These are phyloP conservation scores for Penicillium occitanis DNA, from an alignment of 2,329 filamentous ascomycete species.

Conservation along the genomic window DNA sequence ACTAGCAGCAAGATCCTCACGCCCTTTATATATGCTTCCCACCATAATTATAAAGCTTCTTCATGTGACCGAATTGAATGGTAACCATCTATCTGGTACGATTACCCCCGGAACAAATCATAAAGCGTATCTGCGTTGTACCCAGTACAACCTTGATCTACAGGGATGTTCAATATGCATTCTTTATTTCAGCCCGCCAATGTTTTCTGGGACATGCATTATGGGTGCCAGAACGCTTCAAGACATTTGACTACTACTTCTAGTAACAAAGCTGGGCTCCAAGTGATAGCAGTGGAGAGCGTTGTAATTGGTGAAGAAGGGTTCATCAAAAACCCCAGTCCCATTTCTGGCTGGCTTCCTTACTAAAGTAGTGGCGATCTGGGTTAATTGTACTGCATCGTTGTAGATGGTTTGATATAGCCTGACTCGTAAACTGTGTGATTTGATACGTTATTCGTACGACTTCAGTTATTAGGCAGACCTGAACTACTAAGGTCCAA, in stretches of 20 bases:
- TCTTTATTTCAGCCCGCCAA: constrained; percentile 1
- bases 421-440: not conserved
- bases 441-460: not conserved
- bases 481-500: not conserved
- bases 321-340: not conserved
- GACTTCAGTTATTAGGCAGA: not conserved
- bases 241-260: not conserved
- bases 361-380: not conserved
- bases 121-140: not conserved
- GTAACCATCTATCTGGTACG: not conserved
- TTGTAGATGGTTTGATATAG: not conserved
- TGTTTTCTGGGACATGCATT: not conserved
- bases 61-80: not conserved
- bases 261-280: not conserved
- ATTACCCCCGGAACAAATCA: not conserved
- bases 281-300: not conserved
- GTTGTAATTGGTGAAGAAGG: not conserved
- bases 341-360: not conserved
- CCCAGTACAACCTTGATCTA: not conserved
- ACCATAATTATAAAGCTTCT: not conserved
- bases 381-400: not conserved
- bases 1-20: not conserved
- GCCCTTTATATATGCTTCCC: not conserved
- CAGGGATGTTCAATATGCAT: not conserved
- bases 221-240: not conserved